Conservation (phyloP, 2,329 filamentous ascomycete species). For the Exophiala oligosperma region DNA sequence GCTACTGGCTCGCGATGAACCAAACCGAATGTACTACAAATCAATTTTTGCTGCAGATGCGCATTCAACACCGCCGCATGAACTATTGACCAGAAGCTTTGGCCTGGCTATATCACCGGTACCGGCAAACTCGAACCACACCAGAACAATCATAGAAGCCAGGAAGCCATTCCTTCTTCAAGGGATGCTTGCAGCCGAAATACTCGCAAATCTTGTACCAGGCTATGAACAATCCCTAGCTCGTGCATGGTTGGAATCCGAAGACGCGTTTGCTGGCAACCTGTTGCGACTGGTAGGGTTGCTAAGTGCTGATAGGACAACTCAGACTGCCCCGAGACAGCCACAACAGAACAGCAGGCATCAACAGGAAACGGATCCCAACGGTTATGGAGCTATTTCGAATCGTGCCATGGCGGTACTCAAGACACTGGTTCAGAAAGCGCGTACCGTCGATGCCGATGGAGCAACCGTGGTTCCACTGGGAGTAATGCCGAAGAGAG, state of each 20-base stretch:
- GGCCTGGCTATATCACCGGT: slow-evolving; percentile 81
- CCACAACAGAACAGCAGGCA: slow-evolving; percentile 37
- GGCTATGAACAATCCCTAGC: slow-evolving; percentile 71
- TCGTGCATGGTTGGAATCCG: slow-evolving; percentile 76
- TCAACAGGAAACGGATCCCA: slow-evolving; percentile 43
- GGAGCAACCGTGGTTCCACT: slow-evolving; percentile 56
- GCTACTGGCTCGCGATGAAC: slow-evolving; percentile 86
- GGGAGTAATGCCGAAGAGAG: slow-evolving; percentile 64
- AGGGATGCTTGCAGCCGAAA: slow-evolving; percentile 85
- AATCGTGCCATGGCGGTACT: slow-evolving; percentile 68
- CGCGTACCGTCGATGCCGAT: slow-evolving; percentile 54
- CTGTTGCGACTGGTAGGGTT: slow-evolving; percentile 74
- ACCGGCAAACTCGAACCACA: slow-evolving; percentile 61
- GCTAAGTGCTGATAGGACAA: slow-evolving; percentile 57
- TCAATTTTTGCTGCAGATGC: slow-evolving; percentile 76
- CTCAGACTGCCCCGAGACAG: slow-evolving; percentile 39
- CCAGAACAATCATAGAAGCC: slow-evolving; percentile 70
- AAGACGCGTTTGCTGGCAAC: slow-evolving; percentile 80
- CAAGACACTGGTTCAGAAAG: slow-evolving; percentile 68
- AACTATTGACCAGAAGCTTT: slow-evolving; percentile 84
- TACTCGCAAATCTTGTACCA: slow-evolving; percentile 73
- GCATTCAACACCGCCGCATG: slow-evolving; percentile 63
- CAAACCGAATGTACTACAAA: slow-evolving; percentile 83
- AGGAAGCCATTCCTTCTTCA: slow-evolving; percentile 91
- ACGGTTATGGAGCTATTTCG: slow-evolving; percentile 56